Base-by-base conservation (phyloP, 306 rosid genomes). In the Morella rubra region DNA sequence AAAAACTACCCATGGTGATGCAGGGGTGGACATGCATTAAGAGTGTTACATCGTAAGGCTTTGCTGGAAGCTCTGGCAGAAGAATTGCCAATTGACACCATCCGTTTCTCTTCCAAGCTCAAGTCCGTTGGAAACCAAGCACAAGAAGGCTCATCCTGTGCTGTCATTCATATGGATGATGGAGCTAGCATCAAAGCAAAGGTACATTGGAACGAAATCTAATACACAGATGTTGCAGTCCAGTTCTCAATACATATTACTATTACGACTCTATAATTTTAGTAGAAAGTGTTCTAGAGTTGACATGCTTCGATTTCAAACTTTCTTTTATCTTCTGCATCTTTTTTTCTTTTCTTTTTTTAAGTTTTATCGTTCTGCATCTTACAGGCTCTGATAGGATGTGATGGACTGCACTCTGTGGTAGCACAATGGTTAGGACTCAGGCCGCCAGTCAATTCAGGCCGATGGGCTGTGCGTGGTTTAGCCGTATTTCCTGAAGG, bases 351-450 rank as follows among this genome's bases (percentile, higher is more conserved):
- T n/a, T n/a, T n/a, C n/a, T n/a, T n/a, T n/a, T n/a, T n/a, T n/a
- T n/a, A n/a, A n/a, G n/a, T n/a, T n/a, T n/a, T n/a, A 32, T 32
- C 3, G 2, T 32, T 2, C 16, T 49, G 16, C 11, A 49, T 49
- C 27, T 22, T 13, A 14, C 8, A 76, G 77, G 81, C 46, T 61
- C 37, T 81, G 61, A 76, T 81, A 42, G 84, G 85, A 9, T 82
- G 85, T 74, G 85, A 82, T 9, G 76, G 82, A 69, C 79, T 73
- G 42, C 75, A 77, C 79, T 82, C 85, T 5, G 42, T 51, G 20
- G 85, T 82, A 72, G 70, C 76, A 11, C 24, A 41, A 0, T 82
- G 82, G 60, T 68, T 82, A 69, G 82, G 85, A 49, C 76, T 77
- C 40, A 5, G 24, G 3, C 49, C 46, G 16, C 76, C 79, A 49